phyloP scores from a whole-genome alignment of 2,329 filamentous ascomycete species.

The Aspergillus phoenicis region DNA sequence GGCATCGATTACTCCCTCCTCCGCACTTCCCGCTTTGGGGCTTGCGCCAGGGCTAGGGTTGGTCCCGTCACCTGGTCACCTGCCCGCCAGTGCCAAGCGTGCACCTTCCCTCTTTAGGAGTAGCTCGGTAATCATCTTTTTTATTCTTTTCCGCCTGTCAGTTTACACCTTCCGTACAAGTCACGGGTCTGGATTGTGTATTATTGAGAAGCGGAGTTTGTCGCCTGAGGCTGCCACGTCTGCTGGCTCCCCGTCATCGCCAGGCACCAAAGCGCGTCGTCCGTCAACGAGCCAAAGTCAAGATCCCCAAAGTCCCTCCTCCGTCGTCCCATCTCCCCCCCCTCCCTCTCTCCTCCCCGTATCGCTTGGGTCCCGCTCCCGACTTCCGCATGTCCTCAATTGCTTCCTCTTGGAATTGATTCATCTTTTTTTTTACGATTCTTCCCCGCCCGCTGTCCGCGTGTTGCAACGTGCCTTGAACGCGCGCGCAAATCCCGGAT shows the following conservation, averaged over 20 bases:
- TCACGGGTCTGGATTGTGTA: too few relatives aligned
- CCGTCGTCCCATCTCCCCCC: constrained; percentile 12
- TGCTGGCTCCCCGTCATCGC: constrained; percentile 8
- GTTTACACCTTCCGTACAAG: neutral
- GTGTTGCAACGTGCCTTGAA: constrained; percentile 5
- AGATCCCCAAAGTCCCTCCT: neutral
- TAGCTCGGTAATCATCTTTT: too few relatives aligned
- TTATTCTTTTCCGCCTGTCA: neutral
- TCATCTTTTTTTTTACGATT: neutral
- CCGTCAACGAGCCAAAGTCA: constrained; percentile 13
- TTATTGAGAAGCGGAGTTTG: neutral
- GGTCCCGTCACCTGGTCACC: constrained; percentile 4
- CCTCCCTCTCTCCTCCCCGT: constrained; percentile 6
- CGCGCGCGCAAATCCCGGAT: constrained; percentile 21
- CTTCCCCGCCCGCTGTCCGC: neutral
- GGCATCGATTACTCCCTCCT: constrained; percentile 20
- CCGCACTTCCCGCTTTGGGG: constrained; percentile 17
- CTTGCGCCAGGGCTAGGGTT: constrained; percentile 13
- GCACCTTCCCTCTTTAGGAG: too few relatives aligned
- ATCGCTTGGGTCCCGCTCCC: constrained; percentile 8
- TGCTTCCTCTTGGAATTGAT: neutral
- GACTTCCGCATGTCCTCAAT: constrained; percentile 1
- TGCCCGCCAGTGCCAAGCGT: too few relatives aligned
- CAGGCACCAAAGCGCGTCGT: constrained; percentile 28
- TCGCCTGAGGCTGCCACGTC: constrained; percentile 11